These are phyloP conservation scores for Candida fluviatilis DNA, from an alignment of 805 yeast species.

Conservation along the genomic window DNA sequence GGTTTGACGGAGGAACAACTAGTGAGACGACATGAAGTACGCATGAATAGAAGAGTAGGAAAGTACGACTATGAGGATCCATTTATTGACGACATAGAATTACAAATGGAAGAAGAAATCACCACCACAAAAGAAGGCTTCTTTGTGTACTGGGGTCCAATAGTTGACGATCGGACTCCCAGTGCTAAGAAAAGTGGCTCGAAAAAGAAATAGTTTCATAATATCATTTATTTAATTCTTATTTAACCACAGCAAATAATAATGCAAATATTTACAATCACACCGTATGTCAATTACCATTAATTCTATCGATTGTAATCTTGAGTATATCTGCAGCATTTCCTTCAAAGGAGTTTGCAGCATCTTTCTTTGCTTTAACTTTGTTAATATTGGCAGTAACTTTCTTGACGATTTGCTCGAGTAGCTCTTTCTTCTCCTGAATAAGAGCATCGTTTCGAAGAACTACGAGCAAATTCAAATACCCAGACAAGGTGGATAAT, in stretches of 20 bases:
- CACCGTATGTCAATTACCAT: constrained; percentile 4
- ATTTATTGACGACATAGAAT: constrained; percentile 91
- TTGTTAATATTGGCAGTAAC: constrained; percentile 13
- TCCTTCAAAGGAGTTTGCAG: no score
- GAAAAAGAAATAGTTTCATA: constrained; percentile 17
- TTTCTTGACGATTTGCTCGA: constrained; percentile 12
- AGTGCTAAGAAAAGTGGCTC: constrained; percentile 20
- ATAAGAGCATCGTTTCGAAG: constrained; percentile 20
- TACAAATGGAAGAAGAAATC: constrained; percentile 89
- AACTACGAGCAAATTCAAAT: constrained; percentile 49
- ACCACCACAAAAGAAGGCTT: constrained; percentile 93
- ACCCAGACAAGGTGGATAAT: constrained; percentile 48
- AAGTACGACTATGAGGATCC: constrained; percentile 93
- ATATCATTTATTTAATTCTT: constrained; percentile 4
- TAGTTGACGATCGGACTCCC: constrained; percentile 50
- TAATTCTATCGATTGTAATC: constrained; percentile 34
- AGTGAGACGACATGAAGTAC: constrained; percentile 40
- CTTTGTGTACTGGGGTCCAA: constrained; percentile 91
- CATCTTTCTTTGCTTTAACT: constrained; percentile 13
- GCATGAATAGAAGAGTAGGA: constrained; percentile 72
- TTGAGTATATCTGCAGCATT: constrained; percentile 31
- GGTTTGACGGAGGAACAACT: constrained; percentile 40
- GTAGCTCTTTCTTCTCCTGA: constrained; percentile 10
- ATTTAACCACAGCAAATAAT: no score
- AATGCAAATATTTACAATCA: not conserved